Conservation (phyloP, 2,329 filamentous ascomycete species). For the Aspergillus brasiliensis region DNA sequence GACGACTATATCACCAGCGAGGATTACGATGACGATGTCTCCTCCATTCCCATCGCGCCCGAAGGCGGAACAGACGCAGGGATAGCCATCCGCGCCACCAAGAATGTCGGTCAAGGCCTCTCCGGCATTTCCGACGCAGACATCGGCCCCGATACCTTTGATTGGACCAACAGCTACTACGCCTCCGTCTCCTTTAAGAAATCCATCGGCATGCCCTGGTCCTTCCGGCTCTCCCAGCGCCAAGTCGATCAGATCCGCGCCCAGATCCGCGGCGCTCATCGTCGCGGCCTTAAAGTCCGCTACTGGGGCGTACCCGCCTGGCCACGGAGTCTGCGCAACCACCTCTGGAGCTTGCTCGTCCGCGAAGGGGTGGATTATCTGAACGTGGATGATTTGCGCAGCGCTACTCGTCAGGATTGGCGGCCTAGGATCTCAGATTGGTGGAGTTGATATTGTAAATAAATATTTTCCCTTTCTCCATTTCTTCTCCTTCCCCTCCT, state of each 20-base stretch:
- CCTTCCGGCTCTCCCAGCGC: slow-evolving; percentile 47
- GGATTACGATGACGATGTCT: slow-evolving; percentile 20
- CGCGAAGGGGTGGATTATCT: slow-evolving; percentile 58
- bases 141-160: slow-evolving; percentile 47
- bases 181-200: slow-evolving; percentile 56
- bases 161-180: slow-evolving; percentile 58
- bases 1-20: slow-evolving; percentile 18
- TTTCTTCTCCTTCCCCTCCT: background rate
- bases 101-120: slow-evolving; percentile 49
- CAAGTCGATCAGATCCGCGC: slow-evolving; percentile 53
- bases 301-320: slow-evolving; percentile 61
- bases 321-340: slow-evolving; percentile 57
- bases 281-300: slow-evolving; percentile 55
- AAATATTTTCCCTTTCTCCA: background rate
- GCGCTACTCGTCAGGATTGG: slow-evolving; percentile 54
- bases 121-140: slow-evolving; percentile 41
- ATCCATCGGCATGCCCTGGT: slow-evolving; percentile 54
- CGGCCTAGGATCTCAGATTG: slow-evolving; percentile 35
- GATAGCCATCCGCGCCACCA: slow-evolving; percentile 9
- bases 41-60: background rate
- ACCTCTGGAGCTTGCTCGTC: slow-evolving; percentile 57
- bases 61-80: background rate
- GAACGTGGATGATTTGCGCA: slow-evolving; percentile 60
- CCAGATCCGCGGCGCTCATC: slow-evolving; percentile 56
- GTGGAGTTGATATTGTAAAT: slow-evolving; percentile 29